phyloP scores from a whole-genome alignment of 164 flowering plant genomes.

The Chloranthus sessilifolius region DNA sequence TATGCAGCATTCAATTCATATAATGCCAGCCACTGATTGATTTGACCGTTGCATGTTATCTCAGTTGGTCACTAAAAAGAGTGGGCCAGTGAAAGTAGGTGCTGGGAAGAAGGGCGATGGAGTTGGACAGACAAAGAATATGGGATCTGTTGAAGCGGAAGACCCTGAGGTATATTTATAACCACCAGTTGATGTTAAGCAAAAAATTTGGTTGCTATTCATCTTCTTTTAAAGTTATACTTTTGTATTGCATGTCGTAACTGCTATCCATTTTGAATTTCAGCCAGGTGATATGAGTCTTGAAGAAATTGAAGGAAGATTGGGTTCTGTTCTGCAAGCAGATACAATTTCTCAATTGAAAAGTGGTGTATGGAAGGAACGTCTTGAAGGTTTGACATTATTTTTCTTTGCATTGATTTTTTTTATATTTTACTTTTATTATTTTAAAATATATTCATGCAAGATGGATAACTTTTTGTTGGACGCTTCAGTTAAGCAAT shows the following conservation, averaged over 20 bases:
- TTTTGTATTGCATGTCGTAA: background rate
- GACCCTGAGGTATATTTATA: slow-evolving; percentile 69
- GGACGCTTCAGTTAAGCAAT: background rate
- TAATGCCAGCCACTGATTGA: background rate
- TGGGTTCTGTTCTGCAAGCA: slow-evolving; percentile 64
- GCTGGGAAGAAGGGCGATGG: slow-evolving; percentile 66
- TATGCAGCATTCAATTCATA: background rate
- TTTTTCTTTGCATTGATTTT: slow-evolving; percentile 1
- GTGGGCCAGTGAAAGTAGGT: slow-evolving; percentile 44
- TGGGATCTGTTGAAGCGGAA: slow-evolving; percentile 59
- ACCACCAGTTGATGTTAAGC: background rate
- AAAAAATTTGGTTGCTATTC: background rate
- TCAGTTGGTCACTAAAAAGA: slow-evolving; percentile 64
- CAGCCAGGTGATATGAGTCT: slow-evolving; percentile 98
- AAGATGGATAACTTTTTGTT: background rate
- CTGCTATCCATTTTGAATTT: background rate
- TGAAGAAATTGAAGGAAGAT: slow-evolving; percentile 89
- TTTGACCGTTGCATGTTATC: slow-evolving; percentile 11
- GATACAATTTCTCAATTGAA: slow-evolving; percentile 78
- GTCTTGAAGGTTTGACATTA: slow-evolving; percentile 72
- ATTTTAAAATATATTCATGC: background rate
- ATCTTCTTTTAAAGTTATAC: background rate
- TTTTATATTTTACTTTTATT: background rate
- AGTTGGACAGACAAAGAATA: slow-evolving; percentile 38
- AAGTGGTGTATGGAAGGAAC: slow-evolving; percentile 95